A percentile compares a stretch with the other conserved stretches of the same genome.
Conservation (phyloP, 371 early-diverging fungal genomes). For the Syncephalis plumigaleata region DNA sequence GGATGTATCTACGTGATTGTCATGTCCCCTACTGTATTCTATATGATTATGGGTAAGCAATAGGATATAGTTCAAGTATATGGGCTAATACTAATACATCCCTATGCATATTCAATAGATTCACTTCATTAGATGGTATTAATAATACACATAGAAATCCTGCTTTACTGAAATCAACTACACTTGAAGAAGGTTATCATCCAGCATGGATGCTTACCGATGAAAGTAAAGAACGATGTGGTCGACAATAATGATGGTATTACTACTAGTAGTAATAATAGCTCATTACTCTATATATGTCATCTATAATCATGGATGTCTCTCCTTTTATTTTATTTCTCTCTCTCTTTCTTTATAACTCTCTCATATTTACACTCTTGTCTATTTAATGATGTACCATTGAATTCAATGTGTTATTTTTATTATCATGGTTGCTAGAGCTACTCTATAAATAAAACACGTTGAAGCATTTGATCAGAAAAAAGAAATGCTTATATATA, state of each 20-base stretch:
- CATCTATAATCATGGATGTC: too few relatives aligned
- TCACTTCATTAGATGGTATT: conserved; percentile 86
- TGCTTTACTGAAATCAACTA: conserved; percentile 15
- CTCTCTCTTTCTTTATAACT: too few relatives aligned
- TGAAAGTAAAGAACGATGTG: conserved; percentile 55
- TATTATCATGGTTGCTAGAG: too few relatives aligned
- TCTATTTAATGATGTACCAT: too few relatives aligned
- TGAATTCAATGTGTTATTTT: too few relatives aligned
- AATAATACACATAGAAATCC: conserved; percentile 81
- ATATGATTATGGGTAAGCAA: conserved; percentile 71
- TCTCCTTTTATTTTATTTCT: too few relatives aligned
- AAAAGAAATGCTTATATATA: too few relatives aligned
- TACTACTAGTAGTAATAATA: too few relatives aligned
- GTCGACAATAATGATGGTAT: conserved; percentile 25
- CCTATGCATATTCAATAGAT: conserved; percentile 35
- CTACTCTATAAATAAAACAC: too few relatives aligned
- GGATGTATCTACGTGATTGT: conserved; percentile 55
- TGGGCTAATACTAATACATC: not conserved
- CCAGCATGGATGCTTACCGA: conserved; percentile 54
- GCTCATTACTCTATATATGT: too few relatives aligned
- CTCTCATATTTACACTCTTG: too few relatives aligned
- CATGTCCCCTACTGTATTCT: conserved; percentile 73
- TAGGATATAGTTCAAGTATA: not conserved
- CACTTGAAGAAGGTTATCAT: conserved; percentile 25
- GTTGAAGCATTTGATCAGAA: too few relatives aligned